A percentile compares a stretch with the other conserved stretches of the same genome.
These are phyloP conservation scores for Penicillium sp. DNA, from an alignment of 2,329 filamentous ascomycete species.

Conservation along the genomic window DNA sequence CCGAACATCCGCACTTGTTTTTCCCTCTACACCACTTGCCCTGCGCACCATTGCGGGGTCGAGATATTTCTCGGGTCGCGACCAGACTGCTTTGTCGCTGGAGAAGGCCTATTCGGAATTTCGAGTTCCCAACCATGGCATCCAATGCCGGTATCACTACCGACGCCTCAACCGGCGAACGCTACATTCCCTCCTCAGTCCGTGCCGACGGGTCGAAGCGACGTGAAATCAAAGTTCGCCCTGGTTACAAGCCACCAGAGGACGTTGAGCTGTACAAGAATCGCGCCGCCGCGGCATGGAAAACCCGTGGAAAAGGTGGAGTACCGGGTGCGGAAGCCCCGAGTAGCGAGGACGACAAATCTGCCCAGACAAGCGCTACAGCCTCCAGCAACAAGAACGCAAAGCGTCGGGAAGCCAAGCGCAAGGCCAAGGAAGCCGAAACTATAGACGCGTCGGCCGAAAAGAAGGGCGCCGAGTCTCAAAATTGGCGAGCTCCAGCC, in stretches of 20 bases:
- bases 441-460: conserved; percentile 36
- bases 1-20: conserved; percentile 20
- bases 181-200: conserved; percentile 80
- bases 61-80: no score
- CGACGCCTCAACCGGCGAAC: conserved; percentile 67
- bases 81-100: no score
- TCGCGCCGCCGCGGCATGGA: conserved; percentile 76
- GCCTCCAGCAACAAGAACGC: conserved; percentile 74
- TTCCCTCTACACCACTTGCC: neutral
- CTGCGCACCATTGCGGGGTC: no score
- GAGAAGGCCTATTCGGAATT: neutral
- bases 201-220: conserved; percentile 86
- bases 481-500: conserved; percentile 31
- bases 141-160: conserved; percentile 61
- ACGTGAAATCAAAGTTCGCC: conserved; percentile 87
- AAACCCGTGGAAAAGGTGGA: conserved; percentile 63
- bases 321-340: conserved; percentile 65
- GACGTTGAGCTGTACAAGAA: conserved; percentile 97
- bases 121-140: conserved; percentile 15
- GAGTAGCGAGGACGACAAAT: conserved; percentile 50
- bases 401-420: conserved; percentile 64
- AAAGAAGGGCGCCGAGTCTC: conserved; percentile 26
- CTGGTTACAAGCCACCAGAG: conserved; percentile 88
- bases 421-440: conserved; percentile 56
- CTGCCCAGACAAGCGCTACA: conserved; percentile 43